phyloP scores from a whole-genome alignment of 495 filamentous ascomycete genomes.

The Bathelium albidoporum region DNA sequence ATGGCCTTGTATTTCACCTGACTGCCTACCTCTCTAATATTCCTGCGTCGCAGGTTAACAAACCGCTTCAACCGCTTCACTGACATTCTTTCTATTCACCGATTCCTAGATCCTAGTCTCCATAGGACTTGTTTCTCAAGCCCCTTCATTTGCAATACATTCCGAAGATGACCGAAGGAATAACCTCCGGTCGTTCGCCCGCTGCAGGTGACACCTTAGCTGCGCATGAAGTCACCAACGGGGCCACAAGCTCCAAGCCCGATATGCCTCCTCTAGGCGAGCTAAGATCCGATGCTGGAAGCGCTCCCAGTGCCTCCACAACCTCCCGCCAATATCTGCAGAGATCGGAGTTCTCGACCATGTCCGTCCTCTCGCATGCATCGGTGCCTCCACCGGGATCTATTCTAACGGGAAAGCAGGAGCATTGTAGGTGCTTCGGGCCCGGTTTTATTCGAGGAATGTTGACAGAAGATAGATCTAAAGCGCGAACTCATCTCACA shows the following conservation, averaged over 20 bases:
- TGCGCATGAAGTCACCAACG: not conserved
- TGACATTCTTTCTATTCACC: not conserved
- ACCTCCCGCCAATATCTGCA: slow-evolving; percentile 8
- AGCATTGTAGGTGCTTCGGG: slow-evolving; percentile 63
- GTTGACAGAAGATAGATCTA: slow-evolving; percentile 56
- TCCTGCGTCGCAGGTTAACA: not conserved
- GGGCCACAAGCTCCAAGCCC: not conserved
- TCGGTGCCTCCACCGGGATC: slow-evolving; percentile 38
- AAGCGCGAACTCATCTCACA: slow-evolving; percentile 89
- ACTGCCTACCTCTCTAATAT: not conserved
- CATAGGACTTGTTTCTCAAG: too few relatives aligned
- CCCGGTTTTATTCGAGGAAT: slow-evolving; percentile 6
- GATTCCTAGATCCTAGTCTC: not conserved
- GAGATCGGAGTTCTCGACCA: slow-evolving; percentile 11
- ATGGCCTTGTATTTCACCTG: not conserved
- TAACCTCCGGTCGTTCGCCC: not conserved
- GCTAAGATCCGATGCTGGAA: not conserved
- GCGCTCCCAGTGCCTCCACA: not conserved
- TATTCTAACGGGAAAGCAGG: slow-evolving; percentile 87
- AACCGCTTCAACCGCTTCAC: not conserved
- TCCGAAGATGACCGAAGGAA: not conserved
- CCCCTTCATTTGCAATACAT: not conserved
- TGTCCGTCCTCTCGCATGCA: slow-evolving; percentile 19
- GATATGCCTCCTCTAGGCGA: not conserved
- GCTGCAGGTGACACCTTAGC: not conserved